Evolutionary conservation across 352 stramenopile species (phyloP), one percentile per base, ranked within the genome.

Genomic region (Achlya hypogyna): DNA sequence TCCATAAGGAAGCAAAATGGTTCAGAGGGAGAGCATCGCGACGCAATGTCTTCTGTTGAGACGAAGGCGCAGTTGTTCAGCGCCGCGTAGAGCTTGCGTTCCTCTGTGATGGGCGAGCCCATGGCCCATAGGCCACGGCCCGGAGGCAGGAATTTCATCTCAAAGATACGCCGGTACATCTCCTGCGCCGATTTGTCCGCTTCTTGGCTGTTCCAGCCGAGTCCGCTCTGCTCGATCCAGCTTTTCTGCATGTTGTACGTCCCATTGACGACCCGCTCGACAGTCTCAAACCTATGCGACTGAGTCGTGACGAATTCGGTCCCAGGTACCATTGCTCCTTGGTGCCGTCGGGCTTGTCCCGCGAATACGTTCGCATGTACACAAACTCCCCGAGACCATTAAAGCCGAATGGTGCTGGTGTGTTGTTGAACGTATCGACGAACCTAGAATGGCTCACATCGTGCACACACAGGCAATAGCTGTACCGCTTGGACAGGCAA

Each of bases 1-100:
- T 98, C 91, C 92, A 98, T 98, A n/a, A 97, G 76, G 71, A 98
- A 98, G 65, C 85, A 95, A 64, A 98, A 98, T 1, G 92, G 89
- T 51, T 87, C 76, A 0, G 86, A 76, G 2, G 90, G 85, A 0
- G 81, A 84, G 10, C 63, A 29, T 9, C 86, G 54, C 63, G 87
- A 62, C 0, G 73, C 69, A 25, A 96, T 72, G 45, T 95, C 87
- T 3, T 72, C 72, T 0, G 91, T 98, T 20, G 82, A 95, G 4
- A 98, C 89, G 62, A 98, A 98, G 18, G 91, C 91, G 69, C 91
- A 98, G 74, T 98, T 97, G 75, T 98, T 98, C 22, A 98, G 76
- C 22, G 91, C 89, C 0, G 90, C 90, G 43, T 83, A 96, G 4
- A 97, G 78, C 18, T 74, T 72, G 29, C 88, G 81, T 20, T 87